These are phyloP conservation scores for Wickerhamiella pararugosa DNA, from an alignment of 1,139 yeast species.

Conservation along the genomic window DNA sequence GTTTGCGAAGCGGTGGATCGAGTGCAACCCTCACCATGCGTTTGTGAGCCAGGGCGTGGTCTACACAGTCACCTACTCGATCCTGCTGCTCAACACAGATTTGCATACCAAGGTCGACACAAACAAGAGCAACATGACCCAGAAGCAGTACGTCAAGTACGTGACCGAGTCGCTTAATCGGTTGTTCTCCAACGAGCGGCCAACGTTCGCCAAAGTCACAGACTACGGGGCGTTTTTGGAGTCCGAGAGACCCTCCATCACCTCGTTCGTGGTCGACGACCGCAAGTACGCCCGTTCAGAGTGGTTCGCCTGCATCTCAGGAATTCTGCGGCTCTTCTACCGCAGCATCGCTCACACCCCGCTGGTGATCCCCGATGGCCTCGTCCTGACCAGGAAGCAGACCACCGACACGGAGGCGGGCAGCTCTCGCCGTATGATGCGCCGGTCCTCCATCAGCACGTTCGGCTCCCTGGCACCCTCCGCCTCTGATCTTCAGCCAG, in stretches of 20 bases:
- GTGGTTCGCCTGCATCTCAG: constrained; percentile 18
- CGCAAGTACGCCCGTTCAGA: constrained; percentile 13
- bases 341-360: constrained; percentile 20
- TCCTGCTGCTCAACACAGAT: constrained; percentile 48
- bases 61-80: constrained; percentile 58
- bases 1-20: constrained; percentile 55
- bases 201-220: constrained; percentile 7
- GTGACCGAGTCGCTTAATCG: constrained; percentile 15
- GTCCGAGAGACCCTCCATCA: constrained; percentile 6
- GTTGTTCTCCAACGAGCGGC: constrained; percentile 3
- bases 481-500: neutral
- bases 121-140: constrained; percentile 24
- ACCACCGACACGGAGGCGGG: neutral
- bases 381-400: neutral
- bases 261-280: constrained; percentile 6
- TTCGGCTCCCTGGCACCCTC: constrained; percentile 2
- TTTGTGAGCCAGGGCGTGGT: constrained; percentile 48
- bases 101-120: constrained; percentile 22
- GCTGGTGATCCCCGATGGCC: constrained; percentile 14
- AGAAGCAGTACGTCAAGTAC: constrained; percentile 20
- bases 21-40: constrained; percentile 32
- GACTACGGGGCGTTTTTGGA: constrained; percentile 7
- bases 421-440: neutral
- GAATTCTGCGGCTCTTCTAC: constrained; percentile 19
- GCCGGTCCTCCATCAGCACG: constrained; percentile 6